These are phyloP conservation scores for Infundibulicybe gibba DNA, from an alignment of 768 basidiomycete species.

Conservation along the genomic window DNA sequence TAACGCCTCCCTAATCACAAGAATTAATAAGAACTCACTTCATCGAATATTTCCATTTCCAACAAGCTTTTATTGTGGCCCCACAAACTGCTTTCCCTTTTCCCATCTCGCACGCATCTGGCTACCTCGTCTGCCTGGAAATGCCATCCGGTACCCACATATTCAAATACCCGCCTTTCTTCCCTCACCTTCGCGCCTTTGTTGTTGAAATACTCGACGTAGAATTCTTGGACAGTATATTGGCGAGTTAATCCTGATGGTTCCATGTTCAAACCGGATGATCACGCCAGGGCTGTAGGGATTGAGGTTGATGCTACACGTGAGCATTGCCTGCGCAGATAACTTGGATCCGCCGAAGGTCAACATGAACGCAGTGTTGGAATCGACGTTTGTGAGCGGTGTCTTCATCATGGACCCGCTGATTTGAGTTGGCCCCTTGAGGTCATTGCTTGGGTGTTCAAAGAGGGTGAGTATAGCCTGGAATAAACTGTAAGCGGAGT, in stretches of 20 bases:
- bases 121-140: slow-evolving; percentile 91
- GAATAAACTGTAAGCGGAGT: neutral
- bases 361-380: slow-evolving; percentile 70
- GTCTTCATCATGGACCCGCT: slow-evolving; percentile 76
- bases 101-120: slow-evolving; percentile 68
- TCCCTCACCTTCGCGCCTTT: slow-evolving; percentile 46
- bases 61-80: slow-evolving; percentile 75
- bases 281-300: slow-evolving; percentile 46
- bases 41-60: slow-evolving; percentile 84
- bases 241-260: slow-evolving; percentile 59
- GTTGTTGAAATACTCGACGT: slow-evolving; percentile 55
- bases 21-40: slow-evolving; percentile 38
- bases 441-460: slow-evolving; percentile 74
- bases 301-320: slow-evolving; percentile 60
- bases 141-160: slow-evolving; percentile 72
- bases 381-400: slow-evolving; percentile 74
- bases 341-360: slow-evolving; percentile 60
- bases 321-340: slow-evolving; percentile 69
- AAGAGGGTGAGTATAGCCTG: slow-evolving; percentile 77
- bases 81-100: slow-evolving; percentile 72
- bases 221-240: slow-evolving; percentile 69
- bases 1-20: too few species aligned
- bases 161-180: slow-evolving; percentile 55
- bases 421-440: slow-evolving; percentile 51
- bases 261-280: slow-evolving; percentile 75